Percentiles rank a stretch among this genome's conserved stretches.
Conservation (phyloP, 1,139 yeast genomes). For the Casaregolazyma suthepensis region DNA sequence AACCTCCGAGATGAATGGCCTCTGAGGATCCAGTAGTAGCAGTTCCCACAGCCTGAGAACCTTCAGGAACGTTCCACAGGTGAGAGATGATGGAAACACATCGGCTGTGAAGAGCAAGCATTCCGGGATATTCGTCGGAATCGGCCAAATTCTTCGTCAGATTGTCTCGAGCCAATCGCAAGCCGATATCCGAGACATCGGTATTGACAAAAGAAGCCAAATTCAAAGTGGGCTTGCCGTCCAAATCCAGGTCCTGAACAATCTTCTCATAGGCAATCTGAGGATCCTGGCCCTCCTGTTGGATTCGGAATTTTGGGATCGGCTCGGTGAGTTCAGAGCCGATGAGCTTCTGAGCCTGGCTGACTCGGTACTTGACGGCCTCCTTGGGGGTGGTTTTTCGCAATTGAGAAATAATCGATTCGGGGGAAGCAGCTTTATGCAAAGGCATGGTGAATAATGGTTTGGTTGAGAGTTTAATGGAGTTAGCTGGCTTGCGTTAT, state of each 20-base stretch:
- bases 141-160: slow-evolving; percentile 85
- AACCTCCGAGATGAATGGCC: slow-evolving; percentile 89
- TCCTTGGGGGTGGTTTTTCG: slow-evolving; percentile 18
- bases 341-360: not conserved
- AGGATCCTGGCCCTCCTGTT: slow-evolving; percentile 48
- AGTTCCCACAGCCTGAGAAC: slow-evolving; percentile 63
- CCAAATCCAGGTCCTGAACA: slow-evolving; percentile 68
- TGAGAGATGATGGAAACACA: slow-evolving; percentile 75
- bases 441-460: slow-evolving; percentile 26
- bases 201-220: slow-evolving; percentile 90
- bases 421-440: slow-evolving; percentile 32
- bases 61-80: slow-evolving; percentile 71
- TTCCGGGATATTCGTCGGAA: slow-evolving; percentile 86
- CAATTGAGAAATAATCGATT: slow-evolving; percentile 26
- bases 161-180: slow-evolving; percentile 56
- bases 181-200: slow-evolving; percentile 46
- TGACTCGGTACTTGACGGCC: slow-evolving; percentile 14
- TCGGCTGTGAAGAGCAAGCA: slow-evolving; percentile 72
- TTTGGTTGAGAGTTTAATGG: not conserved
- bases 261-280: slow-evolving; percentile 56
- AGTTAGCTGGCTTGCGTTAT: not conserved
- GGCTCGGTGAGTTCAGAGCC: slow-evolving; percentile 21
- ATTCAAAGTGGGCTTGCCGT: slow-evolving; percentile 79
- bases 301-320: slow-evolving; percentile 44
- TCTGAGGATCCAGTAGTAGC: slow-evolving; percentile 94